Evolutionary conservation across 805 yeast species (phyloP), one percentile per base, ranked within the genome.

Genomic region (Diddensiella transvaalensis): DNA sequence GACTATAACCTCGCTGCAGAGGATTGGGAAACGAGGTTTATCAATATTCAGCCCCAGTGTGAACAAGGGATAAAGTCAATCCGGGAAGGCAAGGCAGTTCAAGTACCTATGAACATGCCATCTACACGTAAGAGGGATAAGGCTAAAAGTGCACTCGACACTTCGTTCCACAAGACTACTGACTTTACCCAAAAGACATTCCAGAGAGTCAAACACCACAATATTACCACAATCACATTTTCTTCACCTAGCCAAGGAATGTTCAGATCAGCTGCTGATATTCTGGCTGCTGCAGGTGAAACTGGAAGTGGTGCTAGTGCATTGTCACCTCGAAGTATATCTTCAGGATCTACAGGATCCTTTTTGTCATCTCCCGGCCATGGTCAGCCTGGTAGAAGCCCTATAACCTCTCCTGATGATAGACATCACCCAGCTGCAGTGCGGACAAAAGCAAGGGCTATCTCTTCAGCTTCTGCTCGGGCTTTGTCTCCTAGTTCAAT

Each of bases 81-180:
- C 4, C 41, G 55, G 6, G 46, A 52, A 13, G 68, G 68, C 13
- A 58, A 62, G 45, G 54, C 64, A 3, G 63, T 58, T 24, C 52
- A 53, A 21, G 44, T 50, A 21, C 60, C 63, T 10, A 58, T 63
- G 58, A 48, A 55, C 22, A 45, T 52, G 45, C 61, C 61, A 18
- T 47, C 57, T 8, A 44, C 39, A 17, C 24, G 38, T 19, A 42
- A 40, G 3, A 21, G 41, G 11, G 54, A 50, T 10, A 45, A 48
- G 18, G 56, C 53, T 37, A 47, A 74, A 55, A 29, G 44, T 37
- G 64, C 72, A 23, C 66, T 72, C 42, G 64, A 69, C 36, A 74
- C 70, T 57, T 76, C 78, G 3, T 75, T 77, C 2, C 71, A 68
- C 29, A 48, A 50, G 3, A 47, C 55, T n/a, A 47, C 48, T 5